These are phyloP conservation scores for Cytospora chrysosperma DNA, from an alignment of 2,329 filamentous ascomycete species.

Conservation along the genomic window DNA sequence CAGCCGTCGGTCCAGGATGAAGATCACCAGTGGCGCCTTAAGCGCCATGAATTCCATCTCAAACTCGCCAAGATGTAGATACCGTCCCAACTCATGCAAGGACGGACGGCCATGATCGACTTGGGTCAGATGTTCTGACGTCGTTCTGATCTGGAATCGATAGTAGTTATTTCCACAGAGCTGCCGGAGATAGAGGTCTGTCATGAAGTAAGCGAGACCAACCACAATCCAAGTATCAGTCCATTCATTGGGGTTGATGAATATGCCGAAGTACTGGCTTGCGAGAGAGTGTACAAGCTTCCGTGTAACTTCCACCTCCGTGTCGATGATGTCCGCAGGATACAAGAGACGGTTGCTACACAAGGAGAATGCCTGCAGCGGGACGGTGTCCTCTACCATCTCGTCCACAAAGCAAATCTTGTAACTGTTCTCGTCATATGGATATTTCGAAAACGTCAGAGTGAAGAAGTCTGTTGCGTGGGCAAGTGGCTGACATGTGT, in stretches of 20 bases:
- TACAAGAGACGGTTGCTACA: constrained; percentile 86
- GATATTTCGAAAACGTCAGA: constrained; percentile 84
- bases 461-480: constrained; percentile 89
- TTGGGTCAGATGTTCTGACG: constrained; percentile 79
- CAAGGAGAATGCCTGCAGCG: constrained; percentile 80
- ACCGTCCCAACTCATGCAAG: constrained; percentile 74
- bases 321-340: constrained; percentile 80
- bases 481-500: constrained; percentile 82
- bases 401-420: constrained; percentile 95
- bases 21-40: constrained; percentile 87
- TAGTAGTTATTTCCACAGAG: constrained; percentile 95
- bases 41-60: constrained; percentile 87
- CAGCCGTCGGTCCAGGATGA: constrained; percentile 88
- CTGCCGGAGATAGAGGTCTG: constrained; percentile 85
- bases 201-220: constrained; percentile 92
- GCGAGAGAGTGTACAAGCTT: constrained; percentile 81
- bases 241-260: constrained; percentile 79
- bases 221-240: constrained; percentile 86
- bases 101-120: constrained; percentile 80
- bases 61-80: constrained; percentile 77
- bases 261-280: constrained; percentile 91
- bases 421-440: constrained; percentile 73
- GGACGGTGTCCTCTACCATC: constrained; percentile 69
- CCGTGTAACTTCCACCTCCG: constrained; percentile 77
- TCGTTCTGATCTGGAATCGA: constrained; percentile 81